Conservation (phyloP, 1,284 basidiomycete species). For the Naganishia sp. region DNA sequence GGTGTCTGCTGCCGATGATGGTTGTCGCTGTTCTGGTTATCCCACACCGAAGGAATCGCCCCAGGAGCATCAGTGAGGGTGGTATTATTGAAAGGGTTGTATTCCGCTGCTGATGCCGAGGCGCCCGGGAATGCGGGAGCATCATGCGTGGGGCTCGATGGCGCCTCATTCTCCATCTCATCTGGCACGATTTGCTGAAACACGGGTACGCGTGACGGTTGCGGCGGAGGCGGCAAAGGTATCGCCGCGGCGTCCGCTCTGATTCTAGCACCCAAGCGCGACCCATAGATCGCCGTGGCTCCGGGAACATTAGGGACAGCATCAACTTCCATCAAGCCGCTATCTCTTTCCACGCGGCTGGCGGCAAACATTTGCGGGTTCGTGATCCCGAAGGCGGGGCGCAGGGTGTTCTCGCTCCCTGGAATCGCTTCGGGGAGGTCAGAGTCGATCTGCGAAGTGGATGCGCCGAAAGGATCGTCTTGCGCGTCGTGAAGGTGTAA, state of each 20-base stretch:
- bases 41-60: conserved; percentile 27
- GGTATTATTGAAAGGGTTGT: conserved; percentile 22
- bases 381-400: conserved; percentile 28
- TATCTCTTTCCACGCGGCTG: conserved; percentile 27
- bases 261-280: neutral
- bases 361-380: conserved; percentile 26
- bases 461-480: neutral
- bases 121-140: neutral
- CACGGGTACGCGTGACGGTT: neutral
- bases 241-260: neutral
- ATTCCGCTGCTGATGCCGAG: neutral
- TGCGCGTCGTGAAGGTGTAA: neutral
- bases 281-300: neutral
- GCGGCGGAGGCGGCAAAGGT: conserved; percentile 7
- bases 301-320: neutral
- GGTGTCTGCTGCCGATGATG: conserved; percentile 28
- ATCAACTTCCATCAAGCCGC: conserved; percentile 24
- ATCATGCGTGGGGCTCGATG: conserved; percentile 11
- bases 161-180: neutral
- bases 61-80: conserved; percentile 12
- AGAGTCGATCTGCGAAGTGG: neutral
- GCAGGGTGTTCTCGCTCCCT: conserved; percentile 28
- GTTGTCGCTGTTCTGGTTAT: conserved; percentile 27
- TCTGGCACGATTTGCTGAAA: neutral
- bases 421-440: conserved; percentile 19